Evolutionary conservation across 441 rosid species (phyloP).

Genomic region (Aquilaria agallochum): DNA sequence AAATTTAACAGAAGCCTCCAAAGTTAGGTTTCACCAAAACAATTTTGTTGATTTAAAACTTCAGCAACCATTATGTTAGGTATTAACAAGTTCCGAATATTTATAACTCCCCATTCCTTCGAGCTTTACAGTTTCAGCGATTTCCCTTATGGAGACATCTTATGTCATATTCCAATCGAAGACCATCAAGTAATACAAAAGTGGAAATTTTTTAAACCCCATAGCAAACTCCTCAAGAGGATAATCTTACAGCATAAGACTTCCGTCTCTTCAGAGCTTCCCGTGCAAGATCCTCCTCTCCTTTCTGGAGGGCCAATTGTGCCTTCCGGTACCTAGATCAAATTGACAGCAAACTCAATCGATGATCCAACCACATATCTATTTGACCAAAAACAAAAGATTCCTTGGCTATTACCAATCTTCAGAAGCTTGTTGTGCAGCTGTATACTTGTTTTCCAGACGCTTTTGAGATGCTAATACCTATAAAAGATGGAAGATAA

Average conservation of each 20-base stretch:
- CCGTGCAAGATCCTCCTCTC: constrained; percentile 99
- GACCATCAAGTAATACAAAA: neutral
- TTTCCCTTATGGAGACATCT: no score
- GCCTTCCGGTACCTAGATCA: constrained; percentile 88
- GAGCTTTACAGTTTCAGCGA: neutral
- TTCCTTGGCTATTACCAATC: constrained; percentile 58
- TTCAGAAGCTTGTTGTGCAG: constrained; percentile 82
- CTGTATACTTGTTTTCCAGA: constrained; percentile 84
- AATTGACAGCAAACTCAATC: constrained; percentile 4
- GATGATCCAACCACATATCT: neutral
- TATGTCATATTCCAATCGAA: neutral
- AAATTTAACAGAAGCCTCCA: no score
- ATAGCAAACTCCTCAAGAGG: neutral
- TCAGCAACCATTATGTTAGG: neutral
- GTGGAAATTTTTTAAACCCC: neutral
- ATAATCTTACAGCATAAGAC: constrained; percentile 70
- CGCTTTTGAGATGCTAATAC: constrained; percentile 97
- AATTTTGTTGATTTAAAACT: no score
- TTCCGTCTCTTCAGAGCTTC: constrained; percentile 97
- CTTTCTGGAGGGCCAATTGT: constrained; percentile 93
- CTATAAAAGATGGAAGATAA: constrained; percentile 24
- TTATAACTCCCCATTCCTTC: neutral
- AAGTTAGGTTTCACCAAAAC: neutral
- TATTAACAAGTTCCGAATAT: no score
- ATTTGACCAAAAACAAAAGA: constrained; percentile 5